Evolutionary conservation across 208 protist genomes (phyloP).

Genomic region (Naegleria fowleri): DNA sequence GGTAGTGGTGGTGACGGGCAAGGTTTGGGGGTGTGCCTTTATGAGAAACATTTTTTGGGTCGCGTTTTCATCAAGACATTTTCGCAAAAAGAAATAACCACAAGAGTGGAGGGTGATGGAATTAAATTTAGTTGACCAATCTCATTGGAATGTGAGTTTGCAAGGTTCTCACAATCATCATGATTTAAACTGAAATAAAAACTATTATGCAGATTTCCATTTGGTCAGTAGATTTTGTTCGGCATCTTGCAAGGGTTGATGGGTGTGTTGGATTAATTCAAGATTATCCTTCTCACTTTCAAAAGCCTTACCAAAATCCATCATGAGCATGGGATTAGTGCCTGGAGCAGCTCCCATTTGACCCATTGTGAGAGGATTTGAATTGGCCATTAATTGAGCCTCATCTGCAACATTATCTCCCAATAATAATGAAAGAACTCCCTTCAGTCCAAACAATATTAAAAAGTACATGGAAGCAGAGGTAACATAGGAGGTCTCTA

Average conservation of each 20-base stretch:
- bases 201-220: background rate
- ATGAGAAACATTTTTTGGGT: too few relatives aligned
- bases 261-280: background rate
- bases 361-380: background rate
- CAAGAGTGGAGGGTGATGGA: too few relatives aligned
- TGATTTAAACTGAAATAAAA: too few relatives aligned
- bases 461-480: constrained; percentile 91
- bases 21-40: too few relatives aligned
- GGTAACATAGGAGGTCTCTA: constrained; percentile 89
- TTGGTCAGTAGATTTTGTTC: background rate
- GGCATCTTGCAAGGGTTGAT: background rate
- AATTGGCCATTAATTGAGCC: constrained; percentile 12
- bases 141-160: too few relatives aligned
- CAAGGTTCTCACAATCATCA: too few relatives aligned
- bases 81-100: too few relatives aligned
- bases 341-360: background rate
- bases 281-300: constrained; percentile 7
- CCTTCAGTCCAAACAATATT: constrained; percentile 83
- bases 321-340: background rate
- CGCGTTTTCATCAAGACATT: too few relatives aligned
- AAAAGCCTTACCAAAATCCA: background rate
- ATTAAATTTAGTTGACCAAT: too few relatives aligned
- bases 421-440: constrained; percentile 80
- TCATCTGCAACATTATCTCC: constrained; percentile 52
- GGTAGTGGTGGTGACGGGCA: too few relatives aligned